phyloP scores from a whole-genome alignment of 1,284 basidiomycete species.

The Cryptococcus sp. region DNA sequence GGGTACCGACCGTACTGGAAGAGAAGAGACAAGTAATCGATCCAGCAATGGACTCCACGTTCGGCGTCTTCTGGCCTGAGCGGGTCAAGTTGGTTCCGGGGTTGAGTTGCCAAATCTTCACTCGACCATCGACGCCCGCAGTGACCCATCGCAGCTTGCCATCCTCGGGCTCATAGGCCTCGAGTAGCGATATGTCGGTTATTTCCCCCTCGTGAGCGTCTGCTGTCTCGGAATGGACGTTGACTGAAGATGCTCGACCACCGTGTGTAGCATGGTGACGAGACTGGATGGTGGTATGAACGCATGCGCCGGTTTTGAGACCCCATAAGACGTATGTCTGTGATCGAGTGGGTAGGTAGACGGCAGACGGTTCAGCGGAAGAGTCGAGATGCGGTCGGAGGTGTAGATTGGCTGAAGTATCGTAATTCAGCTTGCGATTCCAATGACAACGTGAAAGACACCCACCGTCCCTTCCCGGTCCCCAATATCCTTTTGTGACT shows the following conservation, averaged over 20 bases:
- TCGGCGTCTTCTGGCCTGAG: conserved; percentile 31
- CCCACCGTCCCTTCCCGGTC: conserved; percentile 45
- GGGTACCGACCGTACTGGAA: conserved; percentile 22
- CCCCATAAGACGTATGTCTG: conserved; percentile 48
- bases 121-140: conserved; percentile 46
- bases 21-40: conserved; percentile 43
- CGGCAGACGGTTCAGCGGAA: conserved; percentile 24
- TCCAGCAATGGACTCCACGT: conserved; percentile 22
- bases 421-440: background rate
- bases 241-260: conserved; percentile 40
- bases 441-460: background rate
- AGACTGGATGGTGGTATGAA: conserved; percentile 44
- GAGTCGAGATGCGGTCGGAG: conserved; percentile 43
- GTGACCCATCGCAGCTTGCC: conserved; percentile 40
- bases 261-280: conserved; percentile 38
- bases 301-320: conserved; percentile 38
- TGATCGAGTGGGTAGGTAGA: conserved; percentile 35
- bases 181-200: conserved; percentile 35
- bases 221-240: conserved; percentile 27
- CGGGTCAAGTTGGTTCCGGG: conserved; percentile 18
- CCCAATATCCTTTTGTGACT: conserved; percentile 50
- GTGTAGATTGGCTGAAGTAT: conserved; percentile 41
- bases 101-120: conserved; percentile 48
- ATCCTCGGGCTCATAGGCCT: background rate
- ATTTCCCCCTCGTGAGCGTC: conserved; percentile 42